phyloP scores from a whole-genome alignment of 768 basidiomycete genomes.

The Tephrocybe rancida region DNA sequence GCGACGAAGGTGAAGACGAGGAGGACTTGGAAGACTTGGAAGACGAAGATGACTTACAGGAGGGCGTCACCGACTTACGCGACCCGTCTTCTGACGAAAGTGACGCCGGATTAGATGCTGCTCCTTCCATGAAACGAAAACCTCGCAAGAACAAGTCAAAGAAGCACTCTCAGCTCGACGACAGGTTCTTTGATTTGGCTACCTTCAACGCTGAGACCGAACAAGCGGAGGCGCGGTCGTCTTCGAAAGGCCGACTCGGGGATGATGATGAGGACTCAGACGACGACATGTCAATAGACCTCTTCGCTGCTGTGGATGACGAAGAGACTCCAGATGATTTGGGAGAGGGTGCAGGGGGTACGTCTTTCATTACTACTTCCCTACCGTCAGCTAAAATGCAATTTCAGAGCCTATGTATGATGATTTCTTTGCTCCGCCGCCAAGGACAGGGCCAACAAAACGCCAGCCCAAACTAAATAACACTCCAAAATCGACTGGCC shows the following conservation, averaged over 20 bases:
- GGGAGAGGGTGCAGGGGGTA: slow-evolving; percentile 43
- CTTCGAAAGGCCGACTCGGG: slow-evolving; percentile 64
- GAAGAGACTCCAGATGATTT: slow-evolving; percentile 48
- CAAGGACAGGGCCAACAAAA: slow-evolving; percentile 14
- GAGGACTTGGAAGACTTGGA: slow-evolving; percentile 26
- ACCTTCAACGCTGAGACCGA: slow-evolving; percentile 89
- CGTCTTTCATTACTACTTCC: slow-evolving; percentile 19
- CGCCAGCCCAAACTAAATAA: slow-evolving; percentile 22
- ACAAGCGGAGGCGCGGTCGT: slow-evolving; percentile 66
- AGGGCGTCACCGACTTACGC: slow-evolving; percentile 32
- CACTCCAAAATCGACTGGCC: slow-evolving; percentile 28
- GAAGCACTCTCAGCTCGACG: slow-evolving; percentile 60
- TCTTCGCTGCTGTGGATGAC: slow-evolving; percentile 65
- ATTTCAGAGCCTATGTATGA: slow-evolving; percentile 64
- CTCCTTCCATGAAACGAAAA: slow-evolving; percentile 21
- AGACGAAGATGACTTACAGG: slow-evolving; percentile 21
- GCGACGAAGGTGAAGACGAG: slow-evolving; percentile 26
- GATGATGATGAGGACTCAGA: slow-evolving; percentile 42
- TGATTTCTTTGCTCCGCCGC: slow-evolving; percentile 82
- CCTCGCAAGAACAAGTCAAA: slow-evolving; percentile 18
- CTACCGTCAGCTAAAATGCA: slow-evolving; percentile 6
- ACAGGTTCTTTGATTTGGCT: slow-evolving; percentile 87
- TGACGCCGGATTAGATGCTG: slow-evolving; percentile 29
- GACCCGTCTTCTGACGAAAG: slow-evolving; percentile 40
- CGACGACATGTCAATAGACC: slow-evolving; percentile 59